Percentiles rank a stretch among this genome's conserved stretches.
Conservation (phyloP, 2,329 filamentous ascomycete species). For the Aspergillus awamori region DNA sequence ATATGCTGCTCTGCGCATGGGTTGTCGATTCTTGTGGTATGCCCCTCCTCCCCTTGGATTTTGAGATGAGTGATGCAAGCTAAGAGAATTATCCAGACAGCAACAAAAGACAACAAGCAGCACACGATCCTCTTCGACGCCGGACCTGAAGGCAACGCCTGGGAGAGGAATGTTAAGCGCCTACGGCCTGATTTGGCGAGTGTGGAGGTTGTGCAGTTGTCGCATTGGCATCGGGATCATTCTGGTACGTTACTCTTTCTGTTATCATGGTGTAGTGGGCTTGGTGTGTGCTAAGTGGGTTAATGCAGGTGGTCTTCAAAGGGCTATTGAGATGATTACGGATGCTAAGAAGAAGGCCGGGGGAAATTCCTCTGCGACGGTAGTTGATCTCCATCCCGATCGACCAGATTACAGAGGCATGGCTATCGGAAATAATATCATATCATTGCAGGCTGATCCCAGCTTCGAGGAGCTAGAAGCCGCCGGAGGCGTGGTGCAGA, state of each 20-base stretch:
- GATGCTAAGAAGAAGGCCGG: constrained; percentile 38
- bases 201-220: constrained; percentile 54
- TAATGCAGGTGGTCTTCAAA: constrained; percentile 50
- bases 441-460: constrained; percentile 58
- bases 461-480: constrained; percentile 51
- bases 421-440: constrained; percentile 41
- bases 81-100: constrained; percentile 42
- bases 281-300: constrained; percentile 1
- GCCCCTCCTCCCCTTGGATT: constrained; percentile 9
- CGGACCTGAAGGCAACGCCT: constrained; percentile 56
- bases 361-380: constrained; percentile 27
- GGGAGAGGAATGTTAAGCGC: constrained; percentile 54
- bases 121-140: constrained; percentile 58
- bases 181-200: constrained; percentile 46
- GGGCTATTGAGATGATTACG: constrained; percentile 54
- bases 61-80: not conserved
- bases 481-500: constrained; percentile 47
- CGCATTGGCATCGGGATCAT: constrained; percentile 61
- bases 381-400: constrained; percentile 56
- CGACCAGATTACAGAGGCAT: constrained; percentile 57
- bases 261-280: not conserved
- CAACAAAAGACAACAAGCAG: constrained; percentile 46
- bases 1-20: constrained; percentile 60
- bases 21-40: constrained; percentile 55
- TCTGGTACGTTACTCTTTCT: constrained; percentile 44